These are phyloP conservation scores for Aspergillus novoparasiticus DNA, from an alignment of 2,329 filamentous ascomycete genomes.

Conservation along the genomic window DNA sequence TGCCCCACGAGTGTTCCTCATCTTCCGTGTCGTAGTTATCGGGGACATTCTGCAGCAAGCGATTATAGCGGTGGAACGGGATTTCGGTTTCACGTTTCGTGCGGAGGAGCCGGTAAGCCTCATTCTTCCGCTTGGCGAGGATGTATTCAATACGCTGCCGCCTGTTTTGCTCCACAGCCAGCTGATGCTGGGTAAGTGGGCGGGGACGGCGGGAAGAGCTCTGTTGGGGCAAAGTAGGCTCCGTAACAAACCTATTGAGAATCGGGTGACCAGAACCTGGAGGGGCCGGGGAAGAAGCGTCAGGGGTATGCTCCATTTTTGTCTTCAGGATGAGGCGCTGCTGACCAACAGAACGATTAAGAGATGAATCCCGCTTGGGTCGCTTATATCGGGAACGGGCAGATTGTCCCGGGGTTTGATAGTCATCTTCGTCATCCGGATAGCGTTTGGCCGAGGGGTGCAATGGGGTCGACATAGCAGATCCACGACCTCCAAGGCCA, in stretches of 20 bases:
- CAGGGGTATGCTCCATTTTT: slow-evolving; percentile 45
- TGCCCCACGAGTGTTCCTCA: slow-evolving; percentile 45
- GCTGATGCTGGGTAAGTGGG: slow-evolving; percentile 53
- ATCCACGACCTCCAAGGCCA: slow-evolving; percentile 23
- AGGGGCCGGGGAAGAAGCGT: slow-evolving; percentile 47
- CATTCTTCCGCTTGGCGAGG: slow-evolving; percentile 44
- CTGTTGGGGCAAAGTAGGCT: slow-evolving; percentile 33
- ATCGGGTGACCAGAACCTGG: slow-evolving; percentile 46
- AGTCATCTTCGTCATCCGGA: slow-evolving; percentile 46
- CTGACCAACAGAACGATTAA: slow-evolving; percentile 38
- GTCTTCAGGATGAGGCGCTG: slow-evolving; percentile 50
- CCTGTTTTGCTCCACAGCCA: slow-evolving; percentile 52
- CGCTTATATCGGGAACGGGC: slow-evolving; percentile 44
- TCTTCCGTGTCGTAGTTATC: slow-evolving; percentile 52
- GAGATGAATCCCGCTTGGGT: slow-evolving; percentile 40
- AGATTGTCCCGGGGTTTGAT: slow-evolving; percentile 39
- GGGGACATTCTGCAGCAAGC: slow-evolving; percentile 45
- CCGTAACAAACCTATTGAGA: slow-evolving; percentile 43
- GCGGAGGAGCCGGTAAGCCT: slow-evolving; percentile 41
- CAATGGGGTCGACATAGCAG: slow-evolving; percentile 40
- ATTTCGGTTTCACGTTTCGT: slow-evolving; percentile 42
- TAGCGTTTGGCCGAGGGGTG: slow-evolving; percentile 39
- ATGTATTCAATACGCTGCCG: slow-evolving; percentile 52
- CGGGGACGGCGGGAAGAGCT: slow-evolving; percentile 45
- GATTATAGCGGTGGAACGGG: slow-evolving; percentile 44